A percentile compares a stretch with the other conserved stretches of the same genome.
Evolutionary conservation across 495 filamentous ascomycete genomes (phyloP).

Genomic region (Trichoderma orchidacearum): DNA sequence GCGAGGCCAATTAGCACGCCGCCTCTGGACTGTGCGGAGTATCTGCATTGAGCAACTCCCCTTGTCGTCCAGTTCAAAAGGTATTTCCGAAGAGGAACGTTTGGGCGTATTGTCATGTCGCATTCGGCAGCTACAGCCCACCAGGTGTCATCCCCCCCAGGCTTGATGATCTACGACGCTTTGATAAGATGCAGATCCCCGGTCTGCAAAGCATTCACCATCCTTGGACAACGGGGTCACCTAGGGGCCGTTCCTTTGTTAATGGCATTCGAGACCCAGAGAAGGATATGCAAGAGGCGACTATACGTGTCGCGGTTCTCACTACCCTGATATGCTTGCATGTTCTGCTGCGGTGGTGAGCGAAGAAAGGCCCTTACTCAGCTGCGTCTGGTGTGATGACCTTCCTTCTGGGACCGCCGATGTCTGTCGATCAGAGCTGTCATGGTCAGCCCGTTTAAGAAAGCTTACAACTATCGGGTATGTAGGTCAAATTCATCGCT

Average conservation of each 20-base stretch:
- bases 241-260: neutral
- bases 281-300: neutral
- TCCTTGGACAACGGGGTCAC: neutral
- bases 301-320: neutral
- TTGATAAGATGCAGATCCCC: neutral
- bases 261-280: neutral
- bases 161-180: neutral
- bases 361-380: neutral
- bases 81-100: neutral
- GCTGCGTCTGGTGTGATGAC: too few relatives aligned
- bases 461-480: neutral
- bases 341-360: neutral
- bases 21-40: too few relatives aligned
- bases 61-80: neutral
- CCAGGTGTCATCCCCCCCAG: neutral
- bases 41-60: neutral
- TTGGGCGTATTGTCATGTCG: neutral
- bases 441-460: neutral
- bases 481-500: neutral
- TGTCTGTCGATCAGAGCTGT: neutral
- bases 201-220: neutral
- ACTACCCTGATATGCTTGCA: neutral
- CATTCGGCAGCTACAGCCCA: neutral
- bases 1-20: neutral
- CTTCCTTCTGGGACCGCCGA: too few relatives aligned